Conservation (phyloP, 805 yeast genomes). For the Maudiozyma barnettii region DNA sequence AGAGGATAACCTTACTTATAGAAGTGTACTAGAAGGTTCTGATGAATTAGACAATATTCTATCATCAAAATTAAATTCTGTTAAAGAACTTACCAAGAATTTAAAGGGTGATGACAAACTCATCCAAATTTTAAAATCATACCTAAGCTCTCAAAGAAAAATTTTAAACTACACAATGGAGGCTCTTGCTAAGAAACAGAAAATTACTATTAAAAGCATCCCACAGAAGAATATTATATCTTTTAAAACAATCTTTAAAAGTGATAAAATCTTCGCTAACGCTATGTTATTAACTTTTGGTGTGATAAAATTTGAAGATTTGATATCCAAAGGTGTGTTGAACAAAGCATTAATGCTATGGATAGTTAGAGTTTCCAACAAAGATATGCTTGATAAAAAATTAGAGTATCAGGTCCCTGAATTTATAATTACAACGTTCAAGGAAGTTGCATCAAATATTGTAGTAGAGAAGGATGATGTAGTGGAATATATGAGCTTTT, state of each 20-base stretch:
- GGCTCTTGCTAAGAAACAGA: conserved; percentile 17
- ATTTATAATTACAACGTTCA: conserved; percentile 38
- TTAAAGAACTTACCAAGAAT: conserved; percentile 28
- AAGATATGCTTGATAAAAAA: conserved; percentile 20
- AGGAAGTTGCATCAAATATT: conserved; percentile 30
- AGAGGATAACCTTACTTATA: conserved; percentile 39
- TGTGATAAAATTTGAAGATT: conserved; percentile 42
- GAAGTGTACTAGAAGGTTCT: conserved; percentile 55
- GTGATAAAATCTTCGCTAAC: conserved; percentile 44
- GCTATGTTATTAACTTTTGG: conserved; percentile 51
- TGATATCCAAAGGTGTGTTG: conserved; percentile 38
- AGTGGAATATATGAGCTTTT: conserved; percentile 42
- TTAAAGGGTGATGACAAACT: conserved; percentile 19
- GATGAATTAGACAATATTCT: conserved; percentile 44
- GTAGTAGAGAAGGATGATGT: conserved; percentile 45
- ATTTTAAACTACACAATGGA: conserved; percentile 40
- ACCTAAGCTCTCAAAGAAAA: conserved; percentile 40
- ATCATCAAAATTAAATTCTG: conserved; percentile 37
- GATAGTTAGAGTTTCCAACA: conserved; percentile 50
- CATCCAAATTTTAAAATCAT: conserved; percentile 33
- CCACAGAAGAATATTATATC: conserved; percentile 30
- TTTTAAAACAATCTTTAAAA: conserved; percentile 48
- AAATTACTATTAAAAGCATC: conserved; percentile 38
- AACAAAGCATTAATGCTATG: conserved; percentile 55
- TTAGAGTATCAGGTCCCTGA: conserved; percentile 34